These are phyloP conservation scores for Pyracantha coccinea DNA, from an alignment of 331 rosid species.

Conservation along the genomic window DNA sequence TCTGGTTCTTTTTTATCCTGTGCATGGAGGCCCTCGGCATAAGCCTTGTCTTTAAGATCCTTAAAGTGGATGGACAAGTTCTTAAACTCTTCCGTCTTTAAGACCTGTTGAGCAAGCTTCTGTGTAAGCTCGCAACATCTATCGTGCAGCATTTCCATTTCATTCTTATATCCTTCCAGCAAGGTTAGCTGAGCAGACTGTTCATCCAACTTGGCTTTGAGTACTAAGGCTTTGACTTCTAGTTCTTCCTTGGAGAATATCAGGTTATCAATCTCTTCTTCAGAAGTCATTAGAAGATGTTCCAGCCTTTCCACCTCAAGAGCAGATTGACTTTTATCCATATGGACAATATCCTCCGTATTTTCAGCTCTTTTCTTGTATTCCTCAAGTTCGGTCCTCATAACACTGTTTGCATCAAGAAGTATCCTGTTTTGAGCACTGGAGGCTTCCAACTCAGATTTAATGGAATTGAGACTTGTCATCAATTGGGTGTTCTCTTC, in stretches of 20 bases:
- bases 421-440: slow-evolving; percentile 42
- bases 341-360: slow-evolving; percentile 22
- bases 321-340: slow-evolving; percentile 23
- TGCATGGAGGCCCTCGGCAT: slow-evolving; percentile 56
- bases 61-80: slow-evolving; percentile 88
- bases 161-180: slow-evolving; percentile 50
- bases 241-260: slow-evolving; percentile 62
- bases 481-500: slow-evolving; percentile 61
- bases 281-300: slow-evolving; percentile 41
- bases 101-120: slow-evolving; percentile 82
- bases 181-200: slow-evolving; percentile 39
- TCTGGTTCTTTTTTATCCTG: slow-evolving; percentile 74
- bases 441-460: slow-evolving; percentile 52
- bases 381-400: slow-evolving; percentile 40
- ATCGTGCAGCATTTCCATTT: slow-evolving; percentile 41
- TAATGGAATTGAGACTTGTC: slow-evolving; percentile 42
- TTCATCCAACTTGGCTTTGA: slow-evolving; percentile 58
- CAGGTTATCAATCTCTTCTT: slow-evolving; percentile 54
- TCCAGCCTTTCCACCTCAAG: slow-evolving; percentile 60
- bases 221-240: slow-evolving; percentile 59
- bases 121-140: slow-evolving; percentile 53
- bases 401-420: slow-evolving; percentile 37
- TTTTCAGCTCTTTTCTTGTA: slow-evolving; percentile 31
- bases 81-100: slow-evolving; percentile 86
- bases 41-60: slow-evolving; percentile 92